Conservation (phyloP, 345 rosid genomes). For the Corchorus olitorius region DNA sequence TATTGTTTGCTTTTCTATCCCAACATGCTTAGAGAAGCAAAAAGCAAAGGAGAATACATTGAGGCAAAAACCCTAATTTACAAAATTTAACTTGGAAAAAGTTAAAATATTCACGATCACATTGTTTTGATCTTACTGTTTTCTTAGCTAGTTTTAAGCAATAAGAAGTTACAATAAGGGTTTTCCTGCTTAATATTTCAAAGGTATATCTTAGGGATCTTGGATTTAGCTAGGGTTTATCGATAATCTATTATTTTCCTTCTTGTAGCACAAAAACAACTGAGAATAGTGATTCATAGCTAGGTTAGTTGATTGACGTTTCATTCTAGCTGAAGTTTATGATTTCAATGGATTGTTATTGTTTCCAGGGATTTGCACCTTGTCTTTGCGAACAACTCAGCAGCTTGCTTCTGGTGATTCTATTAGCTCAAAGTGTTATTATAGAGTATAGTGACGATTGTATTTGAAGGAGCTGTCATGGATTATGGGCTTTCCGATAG, state of each 20-base stretch:
- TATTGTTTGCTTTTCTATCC: background rate
- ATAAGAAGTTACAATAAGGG: background rate
- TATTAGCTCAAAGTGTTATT: conserved; percentile 18
- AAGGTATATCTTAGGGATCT: background rate
- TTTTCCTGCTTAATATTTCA: background rate
- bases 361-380: conserved; percentile 28
- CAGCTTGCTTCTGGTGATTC: conserved; percentile 10
- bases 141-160: background rate
- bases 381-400: background rate
- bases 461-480: conserved; percentile 34
- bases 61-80: background rate
- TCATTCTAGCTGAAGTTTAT: background rate
- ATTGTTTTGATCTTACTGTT: background rate
- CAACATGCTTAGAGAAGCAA: background rate
- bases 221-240: background rate
- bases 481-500: conserved; percentile 68
- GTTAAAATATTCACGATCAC: background rate
- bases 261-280: background rate
- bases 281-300: background rate
- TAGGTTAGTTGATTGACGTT: background rate
- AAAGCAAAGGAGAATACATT: background rate
- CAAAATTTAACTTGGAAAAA: background rate
- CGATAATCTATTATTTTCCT: background rate
- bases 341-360: conserved; percentile 10
- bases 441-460: background rate